Conservation (phyloP, 768 basidiomycete genomes). For the Steccherinum ochraceum region DNA sequence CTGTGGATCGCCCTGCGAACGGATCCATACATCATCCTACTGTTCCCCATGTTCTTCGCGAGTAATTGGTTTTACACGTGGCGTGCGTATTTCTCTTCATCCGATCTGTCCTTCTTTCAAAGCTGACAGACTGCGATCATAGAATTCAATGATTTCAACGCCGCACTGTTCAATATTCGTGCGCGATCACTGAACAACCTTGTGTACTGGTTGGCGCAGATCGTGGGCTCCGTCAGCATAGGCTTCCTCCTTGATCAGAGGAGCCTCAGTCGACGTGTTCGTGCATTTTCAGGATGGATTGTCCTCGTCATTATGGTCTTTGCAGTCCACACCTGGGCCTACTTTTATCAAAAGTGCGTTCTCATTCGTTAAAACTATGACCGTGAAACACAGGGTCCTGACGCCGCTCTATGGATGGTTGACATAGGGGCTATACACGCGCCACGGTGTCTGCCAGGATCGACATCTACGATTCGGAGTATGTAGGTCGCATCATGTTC, state of each 20-base stretch:
- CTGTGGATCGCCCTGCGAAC: conserved; percentile 61
- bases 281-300: conserved; percentile 66
- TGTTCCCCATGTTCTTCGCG: conserved; percentile 84
- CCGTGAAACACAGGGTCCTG: no score
- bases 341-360: conserved; percentile 38
- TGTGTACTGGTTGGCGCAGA: conserved; percentile 76
- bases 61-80: conserved; percentile 86
- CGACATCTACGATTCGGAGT: conserved; percentile 52
- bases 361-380: background rate
- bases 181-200: conserved; percentile 72
- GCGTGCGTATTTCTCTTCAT: conserved; percentile 41
- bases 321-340: conserved; percentile 69
- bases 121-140: conserved; percentile 5
- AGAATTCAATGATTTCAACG: conserved; percentile 81
- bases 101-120: background rate
- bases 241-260: conserved; percentile 61
- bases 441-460: conserved; percentile 41
- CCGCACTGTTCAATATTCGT: conserved; percentile 74
- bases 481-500: conserved; percentile 49
- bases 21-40: conserved; percentile 65
- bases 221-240: conserved; percentile 66
- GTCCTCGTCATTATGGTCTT: conserved; percentile 61
- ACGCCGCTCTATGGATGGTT: background rate
- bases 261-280: conserved; percentile 50
- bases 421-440: conserved; percentile 51